These are phyloP conservation scores for Fusarium beomiforme DNA, from an alignment of 2,329 filamentous ascomycete species.

Conservation along the genomic window DNA sequence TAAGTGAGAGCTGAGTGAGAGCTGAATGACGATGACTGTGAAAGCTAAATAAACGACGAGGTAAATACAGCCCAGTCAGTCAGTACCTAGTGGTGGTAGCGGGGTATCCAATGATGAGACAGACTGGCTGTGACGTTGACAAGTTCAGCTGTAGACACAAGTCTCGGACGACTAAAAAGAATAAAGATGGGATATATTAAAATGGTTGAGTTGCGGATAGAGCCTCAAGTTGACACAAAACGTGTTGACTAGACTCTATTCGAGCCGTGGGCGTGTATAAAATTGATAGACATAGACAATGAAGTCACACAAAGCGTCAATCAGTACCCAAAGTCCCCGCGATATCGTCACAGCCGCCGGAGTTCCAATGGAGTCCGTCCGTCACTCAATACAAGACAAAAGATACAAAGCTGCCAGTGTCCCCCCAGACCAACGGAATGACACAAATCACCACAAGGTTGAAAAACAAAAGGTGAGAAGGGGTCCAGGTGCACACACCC, in stretches of 20 bases:
- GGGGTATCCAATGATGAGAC: constrained; percentile 23
- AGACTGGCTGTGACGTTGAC: constrained; percentile 24
- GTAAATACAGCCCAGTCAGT: background rate
- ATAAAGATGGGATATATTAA: background rate
- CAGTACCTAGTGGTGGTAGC: constrained; percentile 20
- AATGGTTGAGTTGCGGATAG: background rate
- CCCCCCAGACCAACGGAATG: background rate
- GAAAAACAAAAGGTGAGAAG: background rate
- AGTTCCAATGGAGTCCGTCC: background rate
- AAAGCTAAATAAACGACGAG: constrained; percentile 9
- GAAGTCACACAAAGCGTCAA: constrained; percentile 27
- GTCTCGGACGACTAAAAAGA: background rate
- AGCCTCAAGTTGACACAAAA: constrained; percentile 4
- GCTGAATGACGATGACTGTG: constrained; percentile 17
- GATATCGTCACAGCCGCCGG: constrained; percentile 20
- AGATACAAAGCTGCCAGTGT: constrained; percentile 19
- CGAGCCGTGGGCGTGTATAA: constrained; percentile 8
- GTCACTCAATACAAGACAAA: background rate
- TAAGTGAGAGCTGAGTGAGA: background rate
- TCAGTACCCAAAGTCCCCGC: constrained; percentile 17
- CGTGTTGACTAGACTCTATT: background rate
- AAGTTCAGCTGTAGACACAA: background rate
- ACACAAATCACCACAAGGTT: constrained; percentile 1
- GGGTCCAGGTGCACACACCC: constrained; percentile 29
- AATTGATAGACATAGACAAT: constrained; percentile 13